These are phyloP conservation scores for Blastobotrys ciferrii DNA, from an alignment of 1,139 yeast genomes.

Conservation along the genomic window DNA sequence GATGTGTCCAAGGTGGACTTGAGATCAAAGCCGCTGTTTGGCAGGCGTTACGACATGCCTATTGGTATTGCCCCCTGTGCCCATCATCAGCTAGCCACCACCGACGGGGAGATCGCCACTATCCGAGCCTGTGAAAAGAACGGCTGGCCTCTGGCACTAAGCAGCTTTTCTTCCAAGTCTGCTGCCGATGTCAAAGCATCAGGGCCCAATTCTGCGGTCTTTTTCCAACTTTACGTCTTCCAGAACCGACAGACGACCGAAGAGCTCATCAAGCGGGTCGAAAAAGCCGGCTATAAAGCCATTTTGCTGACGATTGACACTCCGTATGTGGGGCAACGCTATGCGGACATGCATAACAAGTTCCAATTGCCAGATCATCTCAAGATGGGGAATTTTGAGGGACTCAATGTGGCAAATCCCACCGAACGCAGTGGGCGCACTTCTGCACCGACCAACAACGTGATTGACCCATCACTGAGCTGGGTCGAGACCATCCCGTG, in stretches of 20 bases:
- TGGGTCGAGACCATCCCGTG: constrained; percentile 56
- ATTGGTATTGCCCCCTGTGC: constrained; percentile 68
- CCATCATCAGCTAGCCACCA: constrained; percentile 60
- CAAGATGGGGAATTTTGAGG: constrained; percentile 34
- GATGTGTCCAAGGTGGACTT: constrained; percentile 44
- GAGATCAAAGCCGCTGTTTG: constrained; percentile 42
- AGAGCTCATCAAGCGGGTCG: constrained; percentile 48
- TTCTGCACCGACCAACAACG: constrained; percentile 27
- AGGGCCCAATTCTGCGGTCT: constrained; percentile 34
- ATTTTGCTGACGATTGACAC: constrained; percentile 66
- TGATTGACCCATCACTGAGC: constrained; percentile 68
- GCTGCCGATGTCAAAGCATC: constrained; percentile 36
- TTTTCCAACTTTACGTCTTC: constrained; percentile 48
- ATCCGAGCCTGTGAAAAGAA: constrained; percentile 35
- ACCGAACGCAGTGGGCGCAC: constrained; percentile 33
- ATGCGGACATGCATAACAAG: constrained; percentile 50
- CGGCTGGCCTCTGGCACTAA: constrained; percentile 38
- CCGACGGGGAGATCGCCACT: constrained; percentile 56
- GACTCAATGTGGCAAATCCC: constrained; percentile 26
- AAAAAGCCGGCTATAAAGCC: constrained; percentile 54
- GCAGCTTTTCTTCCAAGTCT: constrained; percentile 35
- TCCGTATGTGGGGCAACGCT: constrained; percentile 63
- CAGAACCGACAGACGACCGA: constrained; percentile 46
- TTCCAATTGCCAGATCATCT: constrained; percentile 42
- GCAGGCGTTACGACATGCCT: constrained; percentile 47